A percentile compares a stretch with the other conserved stretches of the same genome.
Evolutionary conservation across 371 early-diverging fungal species (phyloP).

Genomic region (Mucor circinelloides): DNA sequence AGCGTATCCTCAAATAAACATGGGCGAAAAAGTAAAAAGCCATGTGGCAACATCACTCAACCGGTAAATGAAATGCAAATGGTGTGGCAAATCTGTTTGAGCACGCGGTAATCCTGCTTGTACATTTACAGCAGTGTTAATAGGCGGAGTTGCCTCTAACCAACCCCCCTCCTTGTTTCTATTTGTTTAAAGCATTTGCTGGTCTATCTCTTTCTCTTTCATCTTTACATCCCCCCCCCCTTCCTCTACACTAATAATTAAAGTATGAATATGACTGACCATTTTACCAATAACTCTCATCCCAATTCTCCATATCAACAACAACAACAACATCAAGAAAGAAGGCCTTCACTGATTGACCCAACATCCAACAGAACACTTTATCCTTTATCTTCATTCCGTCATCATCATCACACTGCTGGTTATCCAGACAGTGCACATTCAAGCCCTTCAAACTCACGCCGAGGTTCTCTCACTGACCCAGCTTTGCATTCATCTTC

Average conservation of each 20-base stretch:
- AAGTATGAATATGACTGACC: background rate
- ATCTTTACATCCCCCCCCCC: background rate
- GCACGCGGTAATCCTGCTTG: background rate
- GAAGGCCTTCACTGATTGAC: conserved; percentile 18
- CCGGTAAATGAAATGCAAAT: background rate
- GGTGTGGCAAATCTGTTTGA: conserved; percentile 2
- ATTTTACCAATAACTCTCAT: background rate
- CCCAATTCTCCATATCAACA: background rate
- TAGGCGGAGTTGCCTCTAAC: background rate
- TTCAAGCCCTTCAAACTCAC: conserved; percentile 29
- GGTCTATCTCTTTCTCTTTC: background rate
- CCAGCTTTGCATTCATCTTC: conserved; percentile 31
- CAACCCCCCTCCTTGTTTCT: background rate
- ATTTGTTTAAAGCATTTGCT: background rate
- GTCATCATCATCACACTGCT: conserved; percentile 14
- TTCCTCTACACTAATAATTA: background rate
- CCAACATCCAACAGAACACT: conserved; percentile 20
- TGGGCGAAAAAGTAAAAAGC: background rate
- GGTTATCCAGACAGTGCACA: conserved; percentile 6
- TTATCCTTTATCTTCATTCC: conserved; percentile 24
- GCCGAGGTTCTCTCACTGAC: conserved; percentile 39
- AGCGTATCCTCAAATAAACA: background rate
- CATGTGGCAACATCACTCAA: background rate
- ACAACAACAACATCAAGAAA: conserved; percentile 2
- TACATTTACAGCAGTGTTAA: background rate